Evolutionary conservation across 1,284 basidiomycete species (phyloP), one percentile per base, ranked within the genome.

Genomic region (Sporisorium graminicola): DNA sequence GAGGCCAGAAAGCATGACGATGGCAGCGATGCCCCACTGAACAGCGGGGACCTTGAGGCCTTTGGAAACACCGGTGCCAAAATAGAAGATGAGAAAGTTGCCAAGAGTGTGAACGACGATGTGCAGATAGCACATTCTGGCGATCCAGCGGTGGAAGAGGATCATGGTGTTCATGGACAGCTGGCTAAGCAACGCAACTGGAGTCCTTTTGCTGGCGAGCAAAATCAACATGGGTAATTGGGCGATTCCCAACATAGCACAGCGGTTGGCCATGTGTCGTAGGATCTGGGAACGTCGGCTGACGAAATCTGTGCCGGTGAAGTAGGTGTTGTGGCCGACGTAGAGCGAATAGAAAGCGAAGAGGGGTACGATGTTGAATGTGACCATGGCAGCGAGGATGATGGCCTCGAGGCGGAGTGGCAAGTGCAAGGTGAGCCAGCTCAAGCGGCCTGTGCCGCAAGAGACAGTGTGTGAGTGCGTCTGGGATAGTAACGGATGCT

Each of bases 71-170:
- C 42, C 50, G 14, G 40, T 22, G 24, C 51, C 49, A n/a, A 49
- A 54, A 5, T 65, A 40, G 9, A 57, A 58, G 33, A 53, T 47
- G 33, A 68, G 56, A 13, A 59, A 52, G 49, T 72, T 79, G n/a
- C 33, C 57, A 4, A 74, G 29, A n/a, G 63, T 77, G 42, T 86
- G 86, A 2, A 82, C 12, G 22, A 80, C 20, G 27, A 68, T 77
- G 27, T 83, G 74, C 1, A 73, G 10, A 43, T 72, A 78, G 53
- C 77, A 77, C 6, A 79, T 55, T 2, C 84, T 50, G 8, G 82
- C 83, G 20, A 86, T 69, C 82, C 82, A 85, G 9, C 85, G 81
- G 50, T 86, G 86, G 31, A 81, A 80, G 8, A 86, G 65, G 64
- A 86, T 82, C 55, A 80, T 58, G 10, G 79, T 81, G 22, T 78